These are phyloP conservation scores for Termitomyces sp. DNA, from an alignment of 768 basidiomycete genomes.

Conservation along the genomic window DNA sequence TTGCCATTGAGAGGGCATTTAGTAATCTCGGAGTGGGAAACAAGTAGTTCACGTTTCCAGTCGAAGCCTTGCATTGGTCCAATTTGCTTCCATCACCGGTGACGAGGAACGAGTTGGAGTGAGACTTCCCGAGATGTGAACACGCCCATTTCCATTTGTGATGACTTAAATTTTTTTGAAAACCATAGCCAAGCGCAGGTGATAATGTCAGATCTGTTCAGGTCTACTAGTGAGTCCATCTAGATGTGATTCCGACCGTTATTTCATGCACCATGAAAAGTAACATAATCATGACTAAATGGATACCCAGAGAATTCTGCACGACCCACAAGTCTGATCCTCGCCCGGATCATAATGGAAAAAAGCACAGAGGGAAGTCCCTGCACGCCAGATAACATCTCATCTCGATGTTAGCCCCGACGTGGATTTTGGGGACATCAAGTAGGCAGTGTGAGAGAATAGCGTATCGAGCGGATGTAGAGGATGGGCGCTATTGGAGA, in stretches of 20 bases:
- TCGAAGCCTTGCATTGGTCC: too few relatives aligned
- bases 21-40: neutral
- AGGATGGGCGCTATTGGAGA: neutral
- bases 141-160: neutral
- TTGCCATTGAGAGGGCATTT: neutral
- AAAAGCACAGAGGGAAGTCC: too few relatives aligned
- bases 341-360: too few relatives aligned
- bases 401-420: too few relatives aligned
- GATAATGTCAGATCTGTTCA: neutral
- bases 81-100: neutral
- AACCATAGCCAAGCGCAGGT: neutral
- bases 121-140: neutral
- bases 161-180: too few relatives aligned
- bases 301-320: neutral
- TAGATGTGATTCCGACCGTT: neutral
- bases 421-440: neutral
- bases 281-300: too few relatives aligned
- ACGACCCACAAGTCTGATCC: neutral
- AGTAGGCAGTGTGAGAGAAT: neutral
- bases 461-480: neutral
- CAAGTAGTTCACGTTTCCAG: neutral
- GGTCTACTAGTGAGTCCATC: too few relatives aligned
- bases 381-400: too few relatives aligned
- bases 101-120: neutral
- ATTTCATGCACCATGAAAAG: neutral